Evolutionary conservation across 441 rosid genomes (phyloP), one percentile per base, ranked within the genome.

Genomic region (Croton laevigatus): DNA sequence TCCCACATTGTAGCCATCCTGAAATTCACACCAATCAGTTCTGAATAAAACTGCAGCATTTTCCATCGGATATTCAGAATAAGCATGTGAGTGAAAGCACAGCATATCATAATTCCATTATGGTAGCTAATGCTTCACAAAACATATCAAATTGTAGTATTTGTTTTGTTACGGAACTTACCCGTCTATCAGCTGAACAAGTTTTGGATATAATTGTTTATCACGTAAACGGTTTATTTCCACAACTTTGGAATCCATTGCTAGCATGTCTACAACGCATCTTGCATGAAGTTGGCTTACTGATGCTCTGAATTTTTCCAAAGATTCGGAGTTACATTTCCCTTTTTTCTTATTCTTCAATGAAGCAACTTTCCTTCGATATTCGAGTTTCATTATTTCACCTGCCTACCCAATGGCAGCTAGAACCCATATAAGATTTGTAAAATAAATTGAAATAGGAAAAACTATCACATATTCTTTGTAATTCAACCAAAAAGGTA

Each of bases 191-290:
- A 94, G 96, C 73, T 83, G 81, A 69, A 88, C 83, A 22, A 94
- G 98, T 83, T 87, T 90, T 36, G 91, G 81, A 80, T 89, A 90
- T 61, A 94, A 75, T 69, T 84, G 99, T 67, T 92, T 87, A 64
- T 94, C 99, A 37, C 98, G 90, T 55, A 94, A 81, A n/a, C 93
- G 89, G 66, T 89, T 92, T 83, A 94, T 90, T 84, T 94, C 99
- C 37, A 82, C 75, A 72, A 92, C 98, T 51, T 97, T 94, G 55
- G 99, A 90, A 79, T 92, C 99, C 96, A 92, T 82, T 72, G 98
- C 92, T 81, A 92, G 98, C 99, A 91, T 90, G 76, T 94, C 99
- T 14, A 94, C 98, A 46, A 94, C 89, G 81, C 92, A 92, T 86
- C 97, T 86, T 11, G 99, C 89, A 75, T 92, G 99, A 78, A 92